Conservation (phyloP, 495 filamentous ascomycete genomes). For the Tuber aestivum region DNA sequence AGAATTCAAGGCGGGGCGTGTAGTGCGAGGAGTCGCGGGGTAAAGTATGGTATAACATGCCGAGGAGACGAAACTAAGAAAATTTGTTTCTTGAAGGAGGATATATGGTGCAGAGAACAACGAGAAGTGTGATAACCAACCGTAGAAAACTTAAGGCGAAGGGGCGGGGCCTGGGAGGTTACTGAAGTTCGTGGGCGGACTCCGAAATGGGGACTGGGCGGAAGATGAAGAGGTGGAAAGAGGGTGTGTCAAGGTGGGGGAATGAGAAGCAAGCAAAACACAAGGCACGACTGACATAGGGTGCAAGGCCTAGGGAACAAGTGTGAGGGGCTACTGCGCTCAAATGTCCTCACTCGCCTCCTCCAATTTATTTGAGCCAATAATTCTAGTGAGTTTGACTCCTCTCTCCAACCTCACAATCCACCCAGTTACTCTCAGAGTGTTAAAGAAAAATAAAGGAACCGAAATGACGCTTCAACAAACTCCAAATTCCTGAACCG, state of each 20-base stretch:
- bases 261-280: no score
- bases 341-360: neutral
- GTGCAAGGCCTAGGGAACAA: neutral
- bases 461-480: no score
- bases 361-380: neutral
- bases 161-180: neutral
- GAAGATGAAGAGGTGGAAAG: no score
- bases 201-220: no score
- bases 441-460: neutral
- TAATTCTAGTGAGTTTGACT: no score
- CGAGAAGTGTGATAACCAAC: neutral
- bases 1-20: neutral
- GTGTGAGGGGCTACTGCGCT: no score
- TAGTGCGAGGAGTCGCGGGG: neutral
- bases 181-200: neutral
- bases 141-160: neutral
- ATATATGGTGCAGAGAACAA: neutral
- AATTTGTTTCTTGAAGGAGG: neutral
- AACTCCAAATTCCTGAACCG: no score
- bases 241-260: no score
- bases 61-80: neutral
- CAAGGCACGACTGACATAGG: neutral
- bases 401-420: neutral
- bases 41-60: neutral
- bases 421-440: neutral